Base-by-base conservation (phyloP, 139 green algal species). In the Zygnema circumcarinatum region DNA sequence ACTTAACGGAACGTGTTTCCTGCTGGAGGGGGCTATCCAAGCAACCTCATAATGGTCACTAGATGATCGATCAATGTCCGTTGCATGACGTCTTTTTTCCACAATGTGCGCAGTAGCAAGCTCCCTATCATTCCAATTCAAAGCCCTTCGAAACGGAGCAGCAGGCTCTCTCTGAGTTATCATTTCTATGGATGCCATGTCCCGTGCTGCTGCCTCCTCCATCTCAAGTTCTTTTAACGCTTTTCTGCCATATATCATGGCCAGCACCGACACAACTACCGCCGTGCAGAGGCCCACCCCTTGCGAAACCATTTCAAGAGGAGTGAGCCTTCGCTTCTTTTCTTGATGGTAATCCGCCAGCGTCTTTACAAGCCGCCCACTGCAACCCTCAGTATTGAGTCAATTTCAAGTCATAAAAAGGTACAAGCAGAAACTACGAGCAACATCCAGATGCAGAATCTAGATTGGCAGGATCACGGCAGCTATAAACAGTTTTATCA, bases 151-250 rank as follows among this genome's bases (percentile, higher is more conserved):
- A n/a, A n/a, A n/a, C n/a, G n/a, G n/a, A n/a, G n/a, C n/a, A 62
- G 47, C 7, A 62, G 47, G 47, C 7, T 7, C 47, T 62, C 47
- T 62, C 47, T 62, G 47, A 25, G 7, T 16, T 25, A 16, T 62
- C 47, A 62, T 62, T 25, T 62, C 47, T 16, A 62, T 62, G 7
- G 16, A 62, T 62, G 7, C 69, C 7, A 74, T 21, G 21, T 68
- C 53, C 32, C 36, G 21, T 47, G 3, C 21, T n/a, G 16, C 22
- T 2, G 78, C 78, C 47, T 85, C 47, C 78, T 74, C 2, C 39
- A 36, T 3, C 78, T 85, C 78, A 33, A 85, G 78, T 67, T 85
- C 78, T 33, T 67, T 76, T 67, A 85, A 67, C 2, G 78, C 78
- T 31, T 38, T 56, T 36, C 78, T 2, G 3, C 78, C 78, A 2